Percentiles rank a stretch among this genome's conserved stretches.
Conservation (phyloP, 2,329 filamentous ascomycete species). For the Colletotrichum sojae region DNA sequence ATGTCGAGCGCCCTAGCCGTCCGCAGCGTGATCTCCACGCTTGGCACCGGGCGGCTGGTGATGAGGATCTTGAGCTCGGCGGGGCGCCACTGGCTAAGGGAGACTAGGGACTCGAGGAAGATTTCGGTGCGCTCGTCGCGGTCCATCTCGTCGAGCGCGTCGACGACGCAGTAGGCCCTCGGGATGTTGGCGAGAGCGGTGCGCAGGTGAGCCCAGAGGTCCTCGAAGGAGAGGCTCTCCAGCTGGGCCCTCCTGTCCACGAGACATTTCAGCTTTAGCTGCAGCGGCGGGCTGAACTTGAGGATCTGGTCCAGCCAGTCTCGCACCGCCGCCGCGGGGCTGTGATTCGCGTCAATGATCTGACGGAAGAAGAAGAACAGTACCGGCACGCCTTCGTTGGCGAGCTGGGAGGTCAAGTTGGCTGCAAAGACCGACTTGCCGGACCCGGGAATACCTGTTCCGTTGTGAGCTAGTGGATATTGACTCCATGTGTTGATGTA, state of each 20-base stretch:
- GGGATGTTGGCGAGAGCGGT: conserved; percentile 43
- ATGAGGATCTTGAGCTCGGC: conserved; percentile 56
- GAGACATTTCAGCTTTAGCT: conserved; percentile 43
- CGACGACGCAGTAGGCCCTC: conserved; percentile 55
- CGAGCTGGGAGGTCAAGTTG: conserved; percentile 12
- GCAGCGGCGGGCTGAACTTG: conserved; percentile 48
- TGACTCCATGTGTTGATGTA: neutral
- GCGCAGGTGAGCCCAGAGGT: conserved; percentile 50
- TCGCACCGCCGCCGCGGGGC: conserved; percentile 47
- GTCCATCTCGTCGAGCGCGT: conserved; percentile 65
- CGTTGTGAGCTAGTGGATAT: too few species aligned
- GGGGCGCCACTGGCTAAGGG: conserved; percentile 50
- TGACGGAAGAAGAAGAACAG: conserved; percentile 58
- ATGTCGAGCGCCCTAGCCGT: conserved; percentile 47
- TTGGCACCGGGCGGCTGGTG: conserved; percentile 57
- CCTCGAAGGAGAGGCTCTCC: conserved; percentile 41
- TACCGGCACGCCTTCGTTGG: conserved; percentile 44
- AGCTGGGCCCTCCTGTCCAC: conserved; percentile 17
- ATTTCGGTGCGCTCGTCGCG: conserved; percentile 46
- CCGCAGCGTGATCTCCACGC: conserved; percentile 50
- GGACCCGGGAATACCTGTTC: conserved; percentile 52
- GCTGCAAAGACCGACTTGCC: conserved; percentile 42
- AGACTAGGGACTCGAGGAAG: conserved; percentile 52
- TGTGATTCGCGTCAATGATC: conserved; percentile 54
- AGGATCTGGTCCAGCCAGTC: conserved; percentile 54